These are phyloP conservation scores for Tetrapyrgos nigripes DNA, from an alignment of 1,284 basidiomycete species.

Conservation along the genomic window DNA sequence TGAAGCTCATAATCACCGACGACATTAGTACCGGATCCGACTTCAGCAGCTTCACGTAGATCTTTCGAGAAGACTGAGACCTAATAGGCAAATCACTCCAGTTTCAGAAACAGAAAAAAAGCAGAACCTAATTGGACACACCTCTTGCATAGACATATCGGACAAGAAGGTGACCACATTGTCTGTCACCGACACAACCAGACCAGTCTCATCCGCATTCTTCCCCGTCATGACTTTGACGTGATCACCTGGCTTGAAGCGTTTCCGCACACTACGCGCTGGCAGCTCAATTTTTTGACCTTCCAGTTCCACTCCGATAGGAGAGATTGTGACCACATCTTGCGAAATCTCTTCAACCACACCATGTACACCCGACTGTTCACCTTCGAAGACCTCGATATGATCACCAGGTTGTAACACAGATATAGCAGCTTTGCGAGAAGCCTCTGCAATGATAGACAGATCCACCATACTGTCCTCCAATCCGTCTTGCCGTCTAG, in stretches of 20 bases:
- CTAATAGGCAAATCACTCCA: constrained; percentile 81
- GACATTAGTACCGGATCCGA: constrained; percentile 88
- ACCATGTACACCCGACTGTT: constrained; percentile 93
- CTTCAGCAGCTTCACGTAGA: constrained; percentile 95
- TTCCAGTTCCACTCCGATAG: constrained; percentile 83
- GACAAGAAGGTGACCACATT: constrained; percentile 96
- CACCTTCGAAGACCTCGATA: constrained; percentile 97
- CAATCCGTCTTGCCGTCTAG: constrained; percentile 40
- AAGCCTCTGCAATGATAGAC: constrained; percentile 88
- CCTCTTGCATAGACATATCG: constrained; percentile 97
- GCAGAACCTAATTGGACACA: constrained; percentile 42
- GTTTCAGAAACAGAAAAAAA: constrained; percentile 1
- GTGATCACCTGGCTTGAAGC: constrained; percentile 97
- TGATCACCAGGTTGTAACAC: constrained; percentile 98
- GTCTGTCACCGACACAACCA: constrained; percentile 91
- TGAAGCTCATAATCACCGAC: constrained; percentile 96
- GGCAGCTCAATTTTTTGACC: constrained; percentile 89
- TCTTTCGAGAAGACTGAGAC: constrained; percentile 98
- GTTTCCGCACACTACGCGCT: constrained; percentile 89
- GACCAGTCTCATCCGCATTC: constrained; percentile 94
- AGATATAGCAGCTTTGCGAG: constrained; percentile 84
- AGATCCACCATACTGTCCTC: constrained; percentile 77
- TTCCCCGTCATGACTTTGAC: constrained; percentile 98
- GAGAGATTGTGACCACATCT: constrained; percentile 88
- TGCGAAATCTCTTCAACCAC: constrained; percentile 89